Conservation (phyloP, 768 basidiomycete species). For the Rhizopogon vinicolor region DNA sequence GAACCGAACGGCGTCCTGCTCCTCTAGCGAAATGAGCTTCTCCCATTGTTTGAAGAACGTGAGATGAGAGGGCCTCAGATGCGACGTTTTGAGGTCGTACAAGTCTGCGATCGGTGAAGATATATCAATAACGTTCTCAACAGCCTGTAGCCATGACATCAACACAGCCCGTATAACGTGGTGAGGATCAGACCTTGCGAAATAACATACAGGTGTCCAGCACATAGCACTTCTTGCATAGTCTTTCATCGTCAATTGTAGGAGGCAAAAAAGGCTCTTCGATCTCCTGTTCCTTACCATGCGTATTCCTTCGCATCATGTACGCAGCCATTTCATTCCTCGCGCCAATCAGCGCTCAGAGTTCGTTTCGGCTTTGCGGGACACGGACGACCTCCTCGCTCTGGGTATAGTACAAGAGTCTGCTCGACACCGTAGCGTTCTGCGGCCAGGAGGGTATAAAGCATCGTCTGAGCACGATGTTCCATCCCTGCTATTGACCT, state of each 20-base stretch:
- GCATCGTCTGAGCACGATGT: conserved; percentile 96
- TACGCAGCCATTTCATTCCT: conserved; percentile 84
- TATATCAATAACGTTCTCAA: conserved; percentile 57
- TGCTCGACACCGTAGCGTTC: conserved; percentile 86
- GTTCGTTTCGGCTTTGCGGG: conserved; percentile 73
- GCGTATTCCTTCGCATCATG: conserved; percentile 49
- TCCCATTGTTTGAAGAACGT: conserved; percentile 94
- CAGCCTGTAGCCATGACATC: conserved; percentile 39
- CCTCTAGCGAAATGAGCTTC: conserved; percentile 75
- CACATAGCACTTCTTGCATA: conserved; percentile 78
- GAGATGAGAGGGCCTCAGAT: conserved; percentile 62
- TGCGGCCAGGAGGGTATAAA: conserved; percentile 86
- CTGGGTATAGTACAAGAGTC: conserved; percentile 93
- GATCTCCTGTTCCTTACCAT: conserved; percentile 13
- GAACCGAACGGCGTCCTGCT: conserved; percentile 80
- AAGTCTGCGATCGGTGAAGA: conserved; percentile 56
- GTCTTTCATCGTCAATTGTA: conserved; percentile 76
- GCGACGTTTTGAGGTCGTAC: conserved; percentile 75
- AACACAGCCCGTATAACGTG: not conserved
- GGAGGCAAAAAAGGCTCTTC: conserved; percentile 71
- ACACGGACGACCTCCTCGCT: conserved; percentile 84
- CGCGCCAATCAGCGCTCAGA: conserved; percentile 74
- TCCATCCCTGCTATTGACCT: conserved; percentile 73
- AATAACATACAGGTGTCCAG: conserved; percentile 92
- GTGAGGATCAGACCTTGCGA: conserved; percentile 54